Evolutionary conservation across 192 early-diverging fungal species (phyloP).

Genomic region (Linderina pennispora): DNA sequence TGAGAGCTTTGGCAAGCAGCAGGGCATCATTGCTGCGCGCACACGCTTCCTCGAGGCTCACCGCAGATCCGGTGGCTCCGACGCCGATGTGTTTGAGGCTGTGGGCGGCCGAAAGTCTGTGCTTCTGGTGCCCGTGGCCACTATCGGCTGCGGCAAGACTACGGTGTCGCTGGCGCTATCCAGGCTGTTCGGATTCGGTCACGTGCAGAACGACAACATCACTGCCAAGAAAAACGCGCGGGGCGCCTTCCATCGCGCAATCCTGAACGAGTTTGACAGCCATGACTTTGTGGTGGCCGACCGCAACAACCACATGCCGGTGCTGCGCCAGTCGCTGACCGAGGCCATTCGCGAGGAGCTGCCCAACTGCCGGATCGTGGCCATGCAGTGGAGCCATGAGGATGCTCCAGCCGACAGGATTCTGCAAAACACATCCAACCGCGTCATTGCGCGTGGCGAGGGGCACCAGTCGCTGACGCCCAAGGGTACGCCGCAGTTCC

Average conservation of each 20-base stretch:
- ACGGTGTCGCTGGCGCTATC: constrained; percentile 51
- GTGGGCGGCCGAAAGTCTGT: constrained; percentile 6
- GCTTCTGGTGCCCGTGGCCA: constrained; percentile 68
- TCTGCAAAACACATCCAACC: constrained; percentile 44
- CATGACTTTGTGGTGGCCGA: constrained; percentile 74
- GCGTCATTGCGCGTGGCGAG: constrained; percentile 64
- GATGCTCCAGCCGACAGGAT: constrained; percentile 34
- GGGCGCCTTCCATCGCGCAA: constrained; percentile 49
- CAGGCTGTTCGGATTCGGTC: constrained; percentile 60
- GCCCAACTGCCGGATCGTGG: constrained; percentile 62
- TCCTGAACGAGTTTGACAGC: constrained; percentile 51
- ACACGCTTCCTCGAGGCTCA: constrained; percentile 67
- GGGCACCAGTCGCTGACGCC: constrained; percentile 81
- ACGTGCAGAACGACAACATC: constrained; percentile 82
- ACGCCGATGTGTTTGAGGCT: constrained; percentile 11
- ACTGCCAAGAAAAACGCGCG: constrained; percentile 48
- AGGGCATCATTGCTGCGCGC: constrained; percentile 78
- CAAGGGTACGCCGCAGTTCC: constrained; percentile 48
- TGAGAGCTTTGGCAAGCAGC: constrained; percentile 53
- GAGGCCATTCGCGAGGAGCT: constrained; percentile 44
- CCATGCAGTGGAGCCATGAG: constrained; percentile 72
- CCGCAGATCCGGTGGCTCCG: constrained; percentile 26
- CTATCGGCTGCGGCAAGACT: constrained; percentile 73
- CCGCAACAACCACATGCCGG: constrained; percentile 60
- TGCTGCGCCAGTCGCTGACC: constrained; percentile 51